A percentile compares a stretch with the other conserved stretches of the same genome.
Conservation (phyloP, 2,329 filamentous ascomycete genomes). For the Drechslera avenae region DNA sequence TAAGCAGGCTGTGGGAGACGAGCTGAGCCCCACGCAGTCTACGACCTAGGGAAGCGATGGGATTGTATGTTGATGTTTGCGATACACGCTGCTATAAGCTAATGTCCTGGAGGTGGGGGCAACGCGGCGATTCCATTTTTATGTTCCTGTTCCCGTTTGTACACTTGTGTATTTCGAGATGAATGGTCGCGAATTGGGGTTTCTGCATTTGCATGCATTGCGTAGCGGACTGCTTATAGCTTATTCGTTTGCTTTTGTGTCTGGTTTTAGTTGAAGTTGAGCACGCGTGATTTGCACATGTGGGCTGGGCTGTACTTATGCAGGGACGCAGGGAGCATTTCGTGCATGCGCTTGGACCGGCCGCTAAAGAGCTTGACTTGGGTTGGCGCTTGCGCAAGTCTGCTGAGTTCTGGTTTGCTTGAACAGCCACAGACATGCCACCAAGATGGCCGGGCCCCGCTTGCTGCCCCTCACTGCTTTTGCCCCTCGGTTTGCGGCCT, state of each 20-base stretch:
- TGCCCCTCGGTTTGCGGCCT: conserved; percentile 14
- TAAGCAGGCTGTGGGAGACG: conserved; percentile 2
- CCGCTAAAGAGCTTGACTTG: conserved; percentile 16
- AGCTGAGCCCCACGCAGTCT: conserved; percentile 20
- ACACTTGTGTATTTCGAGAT: neutral
- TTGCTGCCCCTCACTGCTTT: conserved; percentile 28
- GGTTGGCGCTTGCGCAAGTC: conserved; percentile 3
- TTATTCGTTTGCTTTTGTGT: neutral
- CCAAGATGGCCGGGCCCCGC: conserved; percentile 29
- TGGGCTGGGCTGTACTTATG: neutral
- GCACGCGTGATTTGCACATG: neutral
- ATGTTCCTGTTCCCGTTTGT: neutral
- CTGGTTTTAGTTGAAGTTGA: neutral
- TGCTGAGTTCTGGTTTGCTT: neutral
- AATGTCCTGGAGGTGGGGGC: too few relatives aligned
- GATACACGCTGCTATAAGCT: neutral
- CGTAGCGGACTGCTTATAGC: conserved; percentile 18
- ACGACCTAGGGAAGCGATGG: conserved; percentile 4
- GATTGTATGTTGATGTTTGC: conserved; percentile 1
- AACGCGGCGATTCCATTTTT: neutral
- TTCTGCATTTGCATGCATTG: conserved; percentile 26
- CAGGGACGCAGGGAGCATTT: conserved; percentile 5
- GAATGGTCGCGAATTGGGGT: conserved; percentile 1
- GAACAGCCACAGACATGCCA: neutral
- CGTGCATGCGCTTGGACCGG: conserved; percentile 4